Evolutionary conservation across 805 yeast genomes (phyloP), one percentile per base, ranked within the genome.

Genomic region (Cyberlindnera mississippiensis): DNA sequence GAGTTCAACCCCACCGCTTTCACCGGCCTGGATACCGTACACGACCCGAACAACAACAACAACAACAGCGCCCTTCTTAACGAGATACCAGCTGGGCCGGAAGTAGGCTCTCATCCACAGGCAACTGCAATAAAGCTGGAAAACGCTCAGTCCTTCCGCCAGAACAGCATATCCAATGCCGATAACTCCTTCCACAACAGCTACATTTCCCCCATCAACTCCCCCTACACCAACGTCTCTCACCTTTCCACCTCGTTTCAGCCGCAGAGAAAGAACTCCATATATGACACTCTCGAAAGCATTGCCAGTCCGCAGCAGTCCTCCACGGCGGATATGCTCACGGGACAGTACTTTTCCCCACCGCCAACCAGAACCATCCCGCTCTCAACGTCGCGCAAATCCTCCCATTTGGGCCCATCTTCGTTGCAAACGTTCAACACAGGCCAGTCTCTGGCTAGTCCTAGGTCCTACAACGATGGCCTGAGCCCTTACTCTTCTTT

Each of bases 401-500:
- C 43, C 8, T 19, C 32, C 24, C 42, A 38, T 14, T 17, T 37
- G 26, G 41, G 38, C n/a, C 34, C 47, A 3, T 38, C 41, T 9
- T 46, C 46, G 2, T 37, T 37, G 6, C 43, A 37, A 30, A 35
- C 41, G 2, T 33, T 39, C 42, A 44, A 28, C 38, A 37, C 42
- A 14, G 11, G 24, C 7, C 41, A 41, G 20, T 37, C 47, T 1
- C 8, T 44, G 16, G 48, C 48, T 2, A 39, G 43, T 20, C 48
- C 48, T 27, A 24, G 42, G 9, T 55, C 62, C 0, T 55, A 42
- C 35, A 51, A 44, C 24, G 62, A 57, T 20, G 50, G 45, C 2
- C 13, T 58, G 41, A 53, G 59, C 33, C 62, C 62, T 2, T 58
- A 56, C 24, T 52, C 61, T 0, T 58, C 60, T 0, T 52, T 51